These are phyloP conservation scores for Gossypium aridum DNA, from an alignment of 441 rosid species.

Conservation along the genomic window DNA sequence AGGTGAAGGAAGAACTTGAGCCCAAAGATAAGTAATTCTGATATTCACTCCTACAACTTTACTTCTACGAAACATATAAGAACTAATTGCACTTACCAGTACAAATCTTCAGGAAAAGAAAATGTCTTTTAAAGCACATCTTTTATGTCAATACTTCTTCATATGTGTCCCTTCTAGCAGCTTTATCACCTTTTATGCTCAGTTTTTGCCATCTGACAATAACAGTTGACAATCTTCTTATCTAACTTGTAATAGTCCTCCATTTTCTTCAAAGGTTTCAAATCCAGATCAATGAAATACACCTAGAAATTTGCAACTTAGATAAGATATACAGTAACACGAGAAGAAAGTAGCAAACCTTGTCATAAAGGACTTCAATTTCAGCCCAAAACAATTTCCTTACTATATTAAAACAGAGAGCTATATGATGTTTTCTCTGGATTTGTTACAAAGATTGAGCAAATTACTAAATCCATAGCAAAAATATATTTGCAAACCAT, in stretches of 20 bases:
- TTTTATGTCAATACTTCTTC: conserved; percentile 8
- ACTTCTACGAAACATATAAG: conserved; percentile 9
- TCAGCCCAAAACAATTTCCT: background rate
- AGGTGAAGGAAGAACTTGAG: background rate
- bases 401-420: background rate
- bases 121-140: background rate
- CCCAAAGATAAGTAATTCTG: background rate
- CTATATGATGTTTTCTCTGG: background rate
- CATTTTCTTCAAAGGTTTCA: conserved; percentile 83
- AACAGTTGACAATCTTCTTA: conserved; percentile 51
- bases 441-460: background rate
- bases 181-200: conserved; percentile 16
- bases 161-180: conserved; percentile 1
- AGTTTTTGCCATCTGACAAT: conserved; percentile 29
- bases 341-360: background rate
- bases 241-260: conserved; percentile 61
- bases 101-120: background rate
- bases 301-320: conserved; percentile 37
- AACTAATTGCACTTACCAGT: conserved; percentile 24
- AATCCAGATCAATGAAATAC: conserved; percentile 73
- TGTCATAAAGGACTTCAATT: background rate
- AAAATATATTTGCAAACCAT: background rate
- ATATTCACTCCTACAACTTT: background rate
- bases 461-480: background rate
- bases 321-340: conserved; percentile 7